Evolutionary conservation across 2,329 filamentous ascomycete species (phyloP), one percentile per base, ranked within the genome.

Genomic region (Neofusicoccum sp.): DNA sequence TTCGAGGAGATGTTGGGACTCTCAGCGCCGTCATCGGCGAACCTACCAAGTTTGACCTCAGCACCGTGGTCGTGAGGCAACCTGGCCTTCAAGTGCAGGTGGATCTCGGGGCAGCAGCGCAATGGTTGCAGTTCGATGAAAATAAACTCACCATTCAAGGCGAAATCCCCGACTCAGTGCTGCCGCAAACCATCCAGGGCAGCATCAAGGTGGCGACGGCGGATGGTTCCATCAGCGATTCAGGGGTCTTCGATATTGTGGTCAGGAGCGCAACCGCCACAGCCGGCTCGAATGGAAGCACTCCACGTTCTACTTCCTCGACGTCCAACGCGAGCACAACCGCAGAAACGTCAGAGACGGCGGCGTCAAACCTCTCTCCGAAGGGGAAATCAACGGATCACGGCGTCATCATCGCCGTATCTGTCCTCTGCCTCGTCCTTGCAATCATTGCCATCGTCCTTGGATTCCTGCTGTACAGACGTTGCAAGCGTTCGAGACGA

Each of bases 81-180:
- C 31, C 61, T 9, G 44, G 41, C 28, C 44, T 59, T 5, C 34
- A 59, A 16, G 67, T 85, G 3, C 76, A 73, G 22, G 71, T 85
- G 3, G 73, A 81, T 44, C 67, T 85, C 22, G 78, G 76, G 4
- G 65, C 76, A 12, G 69, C 81, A 2, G 73, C 77, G 3, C 69
- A 73, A 12, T 85, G 84, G 81, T 74, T 86, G n/a, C 70, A 73
- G 1, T 86, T 84, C 67, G 78, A 84, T 65, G 60, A 77, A 14
- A 67, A 64, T 8, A 79, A 76, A 31, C 74, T 79, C 47, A 77
- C 75, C 2, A 74, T 86, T 2, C 71, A 72, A n/a, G 84, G 84
- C 12, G 77, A 75, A n/a, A 77, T 85, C 8, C 83, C 84, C 0
- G 66, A 71, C 1, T 72, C 76, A 54, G 63, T 78, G 5, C 66